Conservation (phyloP, 441 rosid genomes). For the Erysimum cheiri region DNA sequence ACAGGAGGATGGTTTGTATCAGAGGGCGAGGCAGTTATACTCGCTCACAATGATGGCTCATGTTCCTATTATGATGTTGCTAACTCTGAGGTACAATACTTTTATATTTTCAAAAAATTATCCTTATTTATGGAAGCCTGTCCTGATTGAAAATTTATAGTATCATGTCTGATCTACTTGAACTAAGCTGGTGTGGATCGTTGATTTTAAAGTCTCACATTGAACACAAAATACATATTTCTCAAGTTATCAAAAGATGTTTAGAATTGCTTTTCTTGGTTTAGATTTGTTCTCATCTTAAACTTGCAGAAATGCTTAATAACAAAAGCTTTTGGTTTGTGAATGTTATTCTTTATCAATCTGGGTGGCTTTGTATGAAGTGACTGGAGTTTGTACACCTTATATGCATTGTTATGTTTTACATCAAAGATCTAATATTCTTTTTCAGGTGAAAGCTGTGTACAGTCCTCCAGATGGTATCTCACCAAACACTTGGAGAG, state of each 20-base stretch:
- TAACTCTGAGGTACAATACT: slow-evolving; percentile 74
- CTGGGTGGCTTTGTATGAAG: slow-evolving; percentile 4
- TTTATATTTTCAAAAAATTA: neutral
- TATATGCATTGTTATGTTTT: slow-evolving; percentile 11
- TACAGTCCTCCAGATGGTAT: slow-evolving; percentile 74
- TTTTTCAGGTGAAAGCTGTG: slow-evolving; percentile 77
- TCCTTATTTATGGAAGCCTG: neutral
- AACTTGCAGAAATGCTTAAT: slow-evolving; percentile 1
- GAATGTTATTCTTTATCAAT: neutral
- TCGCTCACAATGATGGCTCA: slow-evolving; percentile 89
- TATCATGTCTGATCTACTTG: slow-evolving; percentile 4
- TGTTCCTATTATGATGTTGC: slow-evolving; percentile 88
- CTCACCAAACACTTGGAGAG: slow-evolving; percentile 84
- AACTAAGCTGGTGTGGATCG: slow-evolving; percentile 1
- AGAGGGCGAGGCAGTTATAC: slow-evolving; percentile 93
- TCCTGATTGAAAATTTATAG: neutral
- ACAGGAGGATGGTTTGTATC: slow-evolving; percentile 99
- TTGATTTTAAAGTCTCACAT: neutral
- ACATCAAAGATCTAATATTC: slow-evolving; percentile 9
- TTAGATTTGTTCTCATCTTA: slow-evolving; percentile 18
- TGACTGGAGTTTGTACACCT: neutral
- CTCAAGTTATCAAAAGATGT: neutral
- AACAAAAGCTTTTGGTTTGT: neutral
- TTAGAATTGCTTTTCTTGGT: neutral
- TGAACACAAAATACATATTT: neutral